Evolutionary conservation across 768 basidiomycete genomes (phyloP).

Genomic region (Rhizopogon vesiculosus): DNA sequence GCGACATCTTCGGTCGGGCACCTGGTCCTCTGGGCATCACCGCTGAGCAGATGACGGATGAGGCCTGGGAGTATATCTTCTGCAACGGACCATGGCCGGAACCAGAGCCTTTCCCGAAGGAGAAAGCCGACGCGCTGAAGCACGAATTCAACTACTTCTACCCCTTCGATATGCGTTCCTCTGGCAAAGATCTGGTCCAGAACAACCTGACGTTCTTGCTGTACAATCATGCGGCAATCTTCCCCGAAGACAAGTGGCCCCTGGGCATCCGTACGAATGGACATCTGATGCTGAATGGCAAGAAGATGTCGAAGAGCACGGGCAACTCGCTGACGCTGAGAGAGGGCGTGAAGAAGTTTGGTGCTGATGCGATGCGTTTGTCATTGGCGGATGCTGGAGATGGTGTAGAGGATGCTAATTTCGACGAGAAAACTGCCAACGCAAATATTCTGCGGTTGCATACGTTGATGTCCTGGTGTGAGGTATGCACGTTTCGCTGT

Average conservation of each 20-base stretch:
- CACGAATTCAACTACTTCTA: slow-evolving; percentile 97
- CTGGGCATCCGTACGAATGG: slow-evolving; percentile 92
- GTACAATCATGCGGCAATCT: slow-evolving; percentile 94
- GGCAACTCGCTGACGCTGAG: slow-evolving; percentile 92
- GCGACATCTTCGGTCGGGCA: slow-evolving; percentile 71
- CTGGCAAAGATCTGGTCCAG: slow-evolving; percentile 93
- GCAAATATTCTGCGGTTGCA: slow-evolving; percentile 92
- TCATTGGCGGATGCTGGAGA: slow-evolving; percentile 95
- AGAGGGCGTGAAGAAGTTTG: slow-evolving; percentile 90
- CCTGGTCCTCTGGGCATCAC: slow-evolving; percentile 83
- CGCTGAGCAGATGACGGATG: slow-evolving; percentile 93
- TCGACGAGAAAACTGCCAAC: slow-evolving; percentile 97
- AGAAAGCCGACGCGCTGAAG: slow-evolving; percentile 81
- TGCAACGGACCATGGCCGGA: slow-evolving; percentile 73
- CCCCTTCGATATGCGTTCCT: slow-evolving; percentile 96
- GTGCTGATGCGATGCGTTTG: slow-evolving; percentile 91
- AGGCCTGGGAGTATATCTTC: slow-evolving; percentile 95
- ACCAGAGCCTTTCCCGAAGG: slow-evolving; percentile 57
- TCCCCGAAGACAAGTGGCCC: slow-evolving; percentile 86
- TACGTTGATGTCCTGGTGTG: slow-evolving; percentile 88
- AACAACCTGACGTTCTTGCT: slow-evolving; percentile 93
- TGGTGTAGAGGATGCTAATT: slow-evolving; percentile 97
- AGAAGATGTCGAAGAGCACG: slow-evolving; percentile 98
- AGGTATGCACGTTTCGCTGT: slow-evolving; percentile 44
- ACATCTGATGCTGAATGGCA: slow-evolving; percentile 93